Evolutionary conservation across 495 filamentous ascomycete species (phyloP).

Genomic region (Margaritispora aquatica): DNA sequence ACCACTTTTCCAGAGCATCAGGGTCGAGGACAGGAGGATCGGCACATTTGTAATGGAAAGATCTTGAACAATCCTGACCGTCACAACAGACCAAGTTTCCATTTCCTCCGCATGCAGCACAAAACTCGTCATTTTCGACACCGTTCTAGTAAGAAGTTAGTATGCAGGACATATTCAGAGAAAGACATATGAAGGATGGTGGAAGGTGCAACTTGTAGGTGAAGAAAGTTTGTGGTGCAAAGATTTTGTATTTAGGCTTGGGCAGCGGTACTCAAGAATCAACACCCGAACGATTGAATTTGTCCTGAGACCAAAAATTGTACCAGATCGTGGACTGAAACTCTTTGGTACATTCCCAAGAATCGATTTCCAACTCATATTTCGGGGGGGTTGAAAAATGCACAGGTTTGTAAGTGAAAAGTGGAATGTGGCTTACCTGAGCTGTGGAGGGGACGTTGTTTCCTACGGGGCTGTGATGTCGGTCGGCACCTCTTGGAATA

Average conservation of each 20-base stretch:
- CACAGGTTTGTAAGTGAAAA: neutral
- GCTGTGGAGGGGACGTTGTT: constrained; percentile 30
- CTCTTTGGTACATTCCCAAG: constrained; percentile 1
- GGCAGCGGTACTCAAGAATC: constrained; percentile 20
- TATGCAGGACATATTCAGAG: constrained; percentile 1
- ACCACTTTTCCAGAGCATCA: constrained; percentile 69
- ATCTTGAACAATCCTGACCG: constrained; percentile 76
- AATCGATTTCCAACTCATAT: neutral
- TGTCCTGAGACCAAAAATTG: neutral
- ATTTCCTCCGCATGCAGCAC: constrained; percentile 70
- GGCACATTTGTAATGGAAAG: constrained; percentile 82
- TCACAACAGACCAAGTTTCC: constrained; percentile 92
- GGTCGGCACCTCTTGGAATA: constrained; percentile 40
- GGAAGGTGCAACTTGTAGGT: neutral
- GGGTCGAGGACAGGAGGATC: constrained; percentile 70
- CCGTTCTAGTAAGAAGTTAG: constrained; percentile 26
- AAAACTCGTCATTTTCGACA: constrained; percentile 85
- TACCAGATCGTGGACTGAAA: constrained; percentile 15
- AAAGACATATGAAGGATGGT: neutral
- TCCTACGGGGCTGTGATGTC: constrained; percentile 42
- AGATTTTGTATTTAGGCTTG: constrained; percentile 16
- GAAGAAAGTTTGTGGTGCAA: constrained; percentile 3
- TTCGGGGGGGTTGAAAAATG: neutral
- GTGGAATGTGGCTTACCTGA: constrained; percentile 35
- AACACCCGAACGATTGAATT: constrained; percentile 18